These are phyloP conservation scores for Dothidotthia symphoricarpi DNA, from an alignment of 2,329 filamentous ascomycete genomes.

Conservation along the genomic window DNA sequence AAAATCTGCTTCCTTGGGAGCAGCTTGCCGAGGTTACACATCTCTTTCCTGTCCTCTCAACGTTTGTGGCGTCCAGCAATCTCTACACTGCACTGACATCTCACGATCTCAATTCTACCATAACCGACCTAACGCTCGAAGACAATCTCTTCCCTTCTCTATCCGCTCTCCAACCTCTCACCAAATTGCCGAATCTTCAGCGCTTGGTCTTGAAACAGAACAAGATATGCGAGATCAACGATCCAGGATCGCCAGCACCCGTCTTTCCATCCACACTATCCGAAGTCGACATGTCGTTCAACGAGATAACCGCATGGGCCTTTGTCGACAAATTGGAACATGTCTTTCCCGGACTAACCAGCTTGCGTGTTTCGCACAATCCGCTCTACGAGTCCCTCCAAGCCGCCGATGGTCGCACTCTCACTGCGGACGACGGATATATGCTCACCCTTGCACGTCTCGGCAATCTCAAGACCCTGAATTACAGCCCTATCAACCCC, in stretches of 20 bases:
- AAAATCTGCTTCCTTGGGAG: constrained; percentile 45
- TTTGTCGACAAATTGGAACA: constrained; percentile 68
- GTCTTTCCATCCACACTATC: constrained; percentile 34
- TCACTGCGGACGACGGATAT: constrained; percentile 74
- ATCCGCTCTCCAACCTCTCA: constrained; percentile 58
- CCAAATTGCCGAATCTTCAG: constrained; percentile 55
- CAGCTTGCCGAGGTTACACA: constrained; percentile 44
- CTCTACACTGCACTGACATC: constrained; percentile 34
- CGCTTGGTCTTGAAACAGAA: constrained; percentile 71
- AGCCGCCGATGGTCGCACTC: constrained; percentile 41
- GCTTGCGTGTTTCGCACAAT: constrained; percentile 80
- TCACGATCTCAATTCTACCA: constrained; percentile 47
- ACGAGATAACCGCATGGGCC: constrained; percentile 58
- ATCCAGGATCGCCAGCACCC: constrained; percentile 11
- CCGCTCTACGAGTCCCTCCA: constrained; percentile 68
- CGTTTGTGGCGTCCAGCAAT: constrained; percentile 49
- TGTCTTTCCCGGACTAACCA: constrained; percentile 70
- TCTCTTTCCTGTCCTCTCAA: constrained; percentile 57
- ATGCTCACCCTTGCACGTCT: constrained; percentile 84
- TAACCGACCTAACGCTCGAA: constrained; percentile 68
- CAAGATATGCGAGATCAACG: constrained; percentile 54
- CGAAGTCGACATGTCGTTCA: constrained; percentile 49
- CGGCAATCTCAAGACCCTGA: constrained; percentile 64
- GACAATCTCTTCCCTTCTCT: constrained; percentile 67
- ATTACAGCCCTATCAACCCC: constrained; percentile 66